phyloP scores from a whole-genome alignment of 768 basidiomycete species.

The Tylopilus intermedius region DNA sequence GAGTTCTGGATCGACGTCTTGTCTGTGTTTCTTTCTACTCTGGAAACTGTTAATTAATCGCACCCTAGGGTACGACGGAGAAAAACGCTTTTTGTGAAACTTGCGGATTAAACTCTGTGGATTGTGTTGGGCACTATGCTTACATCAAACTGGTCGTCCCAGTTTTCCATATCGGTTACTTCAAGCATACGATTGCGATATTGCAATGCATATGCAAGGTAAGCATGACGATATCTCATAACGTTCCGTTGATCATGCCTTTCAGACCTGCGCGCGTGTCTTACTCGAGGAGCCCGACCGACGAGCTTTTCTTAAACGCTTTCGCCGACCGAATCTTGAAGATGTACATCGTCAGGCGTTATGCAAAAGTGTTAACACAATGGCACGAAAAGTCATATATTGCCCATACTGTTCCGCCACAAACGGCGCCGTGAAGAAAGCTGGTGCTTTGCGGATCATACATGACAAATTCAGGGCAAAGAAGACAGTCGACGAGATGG shows the following conservation, averaged over 20 bases:
- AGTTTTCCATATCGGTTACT: conserved; percentile 98
- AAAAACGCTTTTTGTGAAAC: conserved; percentile 92
- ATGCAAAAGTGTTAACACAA: conserved; percentile 78
- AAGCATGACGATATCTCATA: neutral
- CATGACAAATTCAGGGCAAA: conserved; percentile 97
- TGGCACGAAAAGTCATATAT: conserved; percentile 84
- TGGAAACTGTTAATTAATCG: neutral
- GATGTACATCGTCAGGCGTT: conserved; percentile 83
- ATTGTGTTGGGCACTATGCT: conserved; percentile 97
- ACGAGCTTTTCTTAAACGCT: conserved; percentile 78
- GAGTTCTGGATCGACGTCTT: conserved; percentile 87
- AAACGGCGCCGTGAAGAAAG: conserved; percentile 96
- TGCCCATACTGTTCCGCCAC: conserved; percentile 92
- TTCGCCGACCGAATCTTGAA: conserved; percentile 86
- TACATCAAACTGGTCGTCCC: conserved; percentile 97
- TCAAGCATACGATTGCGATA: conserved; percentile 90
- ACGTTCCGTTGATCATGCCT: neutral
- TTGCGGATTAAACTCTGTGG: conserved; percentile 84
- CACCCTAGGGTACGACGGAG: conserved; percentile 82
- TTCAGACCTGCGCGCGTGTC: conserved; percentile 85
- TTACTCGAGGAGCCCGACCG: conserved; percentile 85
- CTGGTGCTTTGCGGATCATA: conserved; percentile 89
- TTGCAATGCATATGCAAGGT: conserved; percentile 98
- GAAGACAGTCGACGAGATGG: conserved; percentile 85
- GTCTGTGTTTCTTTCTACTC: conserved; percentile 40